Percentiles rank a stretch among this genome's conserved stretches.
These are phyloP conservation scores for Aspergillus quadrilineatus DNA, from an alignment of 2,329 filamentous ascomycete species.

Conservation along the genomic window DNA sequence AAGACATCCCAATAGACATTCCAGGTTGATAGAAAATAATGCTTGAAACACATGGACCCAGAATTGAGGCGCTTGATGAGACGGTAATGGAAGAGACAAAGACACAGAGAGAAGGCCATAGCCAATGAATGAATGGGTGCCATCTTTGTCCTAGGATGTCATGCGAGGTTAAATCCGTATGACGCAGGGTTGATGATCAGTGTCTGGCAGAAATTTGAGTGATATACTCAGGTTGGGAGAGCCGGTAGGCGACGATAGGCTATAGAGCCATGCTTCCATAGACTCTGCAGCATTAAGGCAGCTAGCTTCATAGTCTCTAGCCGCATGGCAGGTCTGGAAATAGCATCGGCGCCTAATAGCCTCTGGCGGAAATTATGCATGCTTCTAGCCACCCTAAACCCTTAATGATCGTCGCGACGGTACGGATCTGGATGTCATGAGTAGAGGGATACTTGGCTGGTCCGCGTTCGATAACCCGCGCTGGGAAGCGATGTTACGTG, in stretches of 20 bases:
- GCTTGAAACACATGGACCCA: constrained; percentile 10
- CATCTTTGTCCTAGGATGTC: not conserved
- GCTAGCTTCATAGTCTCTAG: constrained; percentile 5
- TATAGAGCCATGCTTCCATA: not conserved
- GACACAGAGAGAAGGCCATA: constrained; percentile 2
- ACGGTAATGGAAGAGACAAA: constrained; percentile 3
- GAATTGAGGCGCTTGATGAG: constrained; percentile 15
- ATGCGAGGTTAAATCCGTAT: constrained; percentile 10
- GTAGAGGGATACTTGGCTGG: constrained; percentile 10
- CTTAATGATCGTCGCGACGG: constrained; percentile 1
- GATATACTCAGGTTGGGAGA: constrained; percentile 4
- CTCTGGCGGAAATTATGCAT: constrained; percentile 8
- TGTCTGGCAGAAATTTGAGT: constrained; percentile 3
- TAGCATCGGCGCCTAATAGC: constrained; percentile 23
- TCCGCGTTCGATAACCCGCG: not conserved
- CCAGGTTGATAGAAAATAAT: constrained; percentile 6
- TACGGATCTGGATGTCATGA: not conserved
- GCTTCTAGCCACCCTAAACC: not conserved
- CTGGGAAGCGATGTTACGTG: not conserved
- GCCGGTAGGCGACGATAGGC: constrained; percentile 12
- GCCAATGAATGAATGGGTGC: constrained; percentile 18
- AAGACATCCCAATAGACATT: constrained; percentile 10
- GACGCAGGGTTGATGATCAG: constrained; percentile 5
- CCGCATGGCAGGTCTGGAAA: constrained; percentile 17
- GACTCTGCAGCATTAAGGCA: constrained; percentile 1